These are phyloP conservation scores for Discostella stelligeroides DNA, from an alignment of 108 stramenopile genomes.

Conservation along the genomic window DNA sequence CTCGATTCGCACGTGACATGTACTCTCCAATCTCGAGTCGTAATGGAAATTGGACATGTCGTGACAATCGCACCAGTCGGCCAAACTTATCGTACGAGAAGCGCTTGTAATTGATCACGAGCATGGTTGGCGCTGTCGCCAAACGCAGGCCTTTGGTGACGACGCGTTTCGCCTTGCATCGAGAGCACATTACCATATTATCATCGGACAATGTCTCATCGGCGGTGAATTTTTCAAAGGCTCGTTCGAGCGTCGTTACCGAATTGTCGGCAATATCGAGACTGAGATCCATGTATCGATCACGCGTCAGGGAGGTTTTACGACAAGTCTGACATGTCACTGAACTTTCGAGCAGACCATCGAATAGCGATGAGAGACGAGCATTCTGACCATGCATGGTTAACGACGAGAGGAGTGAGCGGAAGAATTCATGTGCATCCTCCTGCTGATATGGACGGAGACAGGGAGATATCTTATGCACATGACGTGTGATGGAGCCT, in stretches of 20 bases:
- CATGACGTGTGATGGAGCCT: slow-evolving; percentile 78
- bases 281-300: slow-evolving; percentile 88
- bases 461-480: slow-evolving; percentile 75
- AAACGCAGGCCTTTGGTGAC: slow-evolving; percentile 82
- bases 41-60: slow-evolving; percentile 69
- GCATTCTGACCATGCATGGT: slow-evolving; percentile 87
- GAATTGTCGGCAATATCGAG: slow-evolving; percentile 70
- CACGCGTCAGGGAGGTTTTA: slow-evolving; percentile 72
- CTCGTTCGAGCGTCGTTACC: slow-evolving; percentile 62
- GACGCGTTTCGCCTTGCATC: slow-evolving; percentile 64
- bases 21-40: slow-evolving; percentile 73
- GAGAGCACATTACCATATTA: slow-evolving; percentile 76
- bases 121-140: slow-evolving; percentile 84
- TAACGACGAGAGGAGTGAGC: slow-evolving; percentile 76
- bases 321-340: slow-evolving; percentile 83
- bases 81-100: slow-evolving; percentile 84
- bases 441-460: slow-evolving; percentile 85
- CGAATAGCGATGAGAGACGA: slow-evolving; percentile 79
- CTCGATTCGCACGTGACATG: slow-evolving; percentile 80
- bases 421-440: slow-evolving; percentile 88
- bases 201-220: slow-evolving; percentile 72
- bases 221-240: slow-evolving; percentile 76
- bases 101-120: slow-evolving; percentile 84
- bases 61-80: slow-evolving; percentile 60
- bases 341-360: slow-evolving; percentile 82